A percentile compares a stretch with the other conserved stretches of the same genome.
These are phyloP conservation scores for Alternaria triticimaculans DNA, from an alignment of 2,329 filamentous ascomycete genomes.

Conservation along the genomic window DNA sequence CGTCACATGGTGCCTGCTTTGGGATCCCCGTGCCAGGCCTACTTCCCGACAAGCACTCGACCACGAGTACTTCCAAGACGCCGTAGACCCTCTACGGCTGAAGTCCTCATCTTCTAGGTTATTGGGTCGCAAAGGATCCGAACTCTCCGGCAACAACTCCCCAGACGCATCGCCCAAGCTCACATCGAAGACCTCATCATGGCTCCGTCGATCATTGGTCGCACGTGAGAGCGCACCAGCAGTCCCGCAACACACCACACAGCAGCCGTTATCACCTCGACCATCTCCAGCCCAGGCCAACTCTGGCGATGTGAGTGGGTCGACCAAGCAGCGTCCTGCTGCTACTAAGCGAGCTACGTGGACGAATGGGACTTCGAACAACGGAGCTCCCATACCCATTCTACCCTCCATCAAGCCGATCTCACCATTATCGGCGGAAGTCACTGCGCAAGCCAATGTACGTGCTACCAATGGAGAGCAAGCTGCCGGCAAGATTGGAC, in stretches of 20 bases:
- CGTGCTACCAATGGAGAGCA: conserved; percentile 68
- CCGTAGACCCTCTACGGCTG: conserved; percentile 88
- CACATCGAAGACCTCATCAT: conserved; percentile 81
- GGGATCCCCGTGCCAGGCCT: conserved; percentile 91
- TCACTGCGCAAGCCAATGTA: conserved; percentile 84
- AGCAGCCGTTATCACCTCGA: conserved; percentile 51
- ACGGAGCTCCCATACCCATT: conserved; percentile 91
- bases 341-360: conserved; percentile 88
- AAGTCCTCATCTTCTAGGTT: conserved; percentile 87
- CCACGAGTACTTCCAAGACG: conserved; percentile 93
- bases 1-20: conserved; percentile 98
- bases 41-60: conserved; percentile 93
- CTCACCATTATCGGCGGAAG: conserved; percentile 92
- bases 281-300: conserved; percentile 54
- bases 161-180: conserved; percentile 65
- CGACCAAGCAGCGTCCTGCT: conserved; percentile 62
- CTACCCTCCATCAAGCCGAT: conserved; percentile 93
- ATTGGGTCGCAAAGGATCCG: conserved; percentile 88
- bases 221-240: conserved; percentile 73
- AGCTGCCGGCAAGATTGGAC: conserved; percentile 86
- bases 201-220: conserved; percentile 96
- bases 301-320: conserved; percentile 52
- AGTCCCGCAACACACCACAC: conserved; percentile 54
- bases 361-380: conserved; percentile 78
- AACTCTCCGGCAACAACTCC: conserved; percentile 69